Evolutionary conservation across 1,284 basidiomycete species (phyloP), one percentile per base, ranked within the genome.

Genomic region (Dichomitus squalens): DNA sequence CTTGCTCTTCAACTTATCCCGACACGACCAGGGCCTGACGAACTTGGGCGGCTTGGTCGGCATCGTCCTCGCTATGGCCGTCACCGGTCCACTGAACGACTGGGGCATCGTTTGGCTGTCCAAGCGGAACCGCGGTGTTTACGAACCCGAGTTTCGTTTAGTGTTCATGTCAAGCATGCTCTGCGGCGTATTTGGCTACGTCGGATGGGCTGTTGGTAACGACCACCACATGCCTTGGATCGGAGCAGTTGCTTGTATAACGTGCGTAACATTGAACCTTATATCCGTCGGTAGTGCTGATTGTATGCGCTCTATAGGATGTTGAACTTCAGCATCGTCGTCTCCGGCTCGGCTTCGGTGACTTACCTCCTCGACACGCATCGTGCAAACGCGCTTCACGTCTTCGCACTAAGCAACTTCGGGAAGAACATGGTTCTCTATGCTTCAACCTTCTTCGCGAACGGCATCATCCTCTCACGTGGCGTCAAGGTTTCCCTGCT

Each of bases 91-190:
- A n/a, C 66, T 78, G 31, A 76, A 73, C 20, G 79, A 80, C 62
- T 76, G 70, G 68, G 72, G 75, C 29, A 74, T 73, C 4, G 74
- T 77, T 14, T 76, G 73, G 73, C 65, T 79, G 35, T 71, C 78
- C 2, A 76, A 68, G 55, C 70, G 73, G 4, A 79, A 79, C 57
- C 72, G 73, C 35, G 79, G 79, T 0, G 66, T 79, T 4, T 79
- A 79, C 63, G 79, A 80, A 61, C 79, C 79, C 1, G 79, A 80
- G 64, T 79, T 76, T 63, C 70, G 79, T 18, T 73, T 80, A 5
- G 58, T 76, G 23, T 77, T 79, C 61, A 70, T 78, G 58, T 49
- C 72, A 6, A 68, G 72, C 7, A 79, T 79, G 77, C 66, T 79
- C 14, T 71, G 77, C 54, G 75, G 76, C 14, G 68, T 78, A 0